Evolutionary conservation across 192 early-diverging fungal species (phyloP).

Genomic region (Backusella macrospora): DNA sequence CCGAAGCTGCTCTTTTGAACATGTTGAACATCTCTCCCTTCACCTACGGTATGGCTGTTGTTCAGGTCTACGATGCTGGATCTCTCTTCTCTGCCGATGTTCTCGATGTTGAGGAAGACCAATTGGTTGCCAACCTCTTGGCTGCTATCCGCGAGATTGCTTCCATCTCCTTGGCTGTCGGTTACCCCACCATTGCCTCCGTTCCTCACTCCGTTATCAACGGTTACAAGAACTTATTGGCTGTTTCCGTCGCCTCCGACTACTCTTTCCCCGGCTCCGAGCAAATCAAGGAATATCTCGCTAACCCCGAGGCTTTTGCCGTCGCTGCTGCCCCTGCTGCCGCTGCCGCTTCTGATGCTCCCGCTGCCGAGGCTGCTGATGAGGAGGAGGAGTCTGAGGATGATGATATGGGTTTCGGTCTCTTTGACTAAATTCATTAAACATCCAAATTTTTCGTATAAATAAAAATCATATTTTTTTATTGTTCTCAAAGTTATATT

Average conservation of each 20-base stretch:
- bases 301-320: conserved; percentile 82
- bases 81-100: conserved; percentile 85
- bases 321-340: conserved; percentile 25
- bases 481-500: background rate
- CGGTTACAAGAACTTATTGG: conserved; percentile 96
- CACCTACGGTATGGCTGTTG: conserved; percentile 97
- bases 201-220: conserved; percentile 97
- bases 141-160: conserved; percentile 75
- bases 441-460: background rate
- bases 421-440: conserved; percentile 34
- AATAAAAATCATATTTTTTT: background rate
- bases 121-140: conserved; percentile 68
- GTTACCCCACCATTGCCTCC: conserved; percentile 81
- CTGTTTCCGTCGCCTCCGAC: conserved; percentile 86
- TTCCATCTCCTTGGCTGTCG: conserved; percentile 78
- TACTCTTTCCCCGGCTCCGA: conserved; percentile 91
- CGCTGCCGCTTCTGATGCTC: conserved; percentile 9
- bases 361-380: conserved; percentile 14
- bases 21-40: conserved; percentile 94
- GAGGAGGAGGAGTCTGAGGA: conserved; percentile 20
- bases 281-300: conserved; percentile 94
- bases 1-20: conserved; percentile 94
- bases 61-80: conserved; percentile 92
- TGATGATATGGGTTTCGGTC: conserved; percentile 41
- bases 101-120: conserved; percentile 86